A percentile compares a stretch with the other conserved stretches of the same genome.
phyloP scores from a whole-genome alignment of 2,329 filamentous ascomycete species.

The Monilinia fructigena region DNA sequence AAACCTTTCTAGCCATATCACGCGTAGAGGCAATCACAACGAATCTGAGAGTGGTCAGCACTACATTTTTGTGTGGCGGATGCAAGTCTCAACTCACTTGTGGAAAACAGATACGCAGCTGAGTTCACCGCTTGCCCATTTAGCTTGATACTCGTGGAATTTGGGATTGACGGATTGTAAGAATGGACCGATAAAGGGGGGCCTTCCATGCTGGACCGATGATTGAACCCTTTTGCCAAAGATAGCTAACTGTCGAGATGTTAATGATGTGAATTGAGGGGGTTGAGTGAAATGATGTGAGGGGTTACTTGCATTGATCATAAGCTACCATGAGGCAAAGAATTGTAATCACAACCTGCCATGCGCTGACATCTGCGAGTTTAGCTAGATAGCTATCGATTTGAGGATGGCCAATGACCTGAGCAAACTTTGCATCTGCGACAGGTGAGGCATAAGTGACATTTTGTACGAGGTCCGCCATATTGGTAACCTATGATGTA shows the following conservation, averaged over 20 bases:
- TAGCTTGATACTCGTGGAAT: conserved; percentile 85
- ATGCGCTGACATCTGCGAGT: conserved; percentile 47
- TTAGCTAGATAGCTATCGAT: conserved; percentile 32
- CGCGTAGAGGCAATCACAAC: conserved; percentile 94
- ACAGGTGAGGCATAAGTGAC: conserved; percentile 39
- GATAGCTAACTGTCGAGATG: conserved; percentile 62
- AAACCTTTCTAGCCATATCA: conserved; percentile 93
- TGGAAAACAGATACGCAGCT: conserved; percentile 99
- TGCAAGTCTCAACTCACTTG: conserved; percentile 64
- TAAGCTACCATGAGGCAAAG: conserved; percentile 73
- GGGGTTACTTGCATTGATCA: conserved; percentile 74
- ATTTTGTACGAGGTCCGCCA: conserved; percentile 31
- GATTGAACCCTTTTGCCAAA: conserved; percentile 72
- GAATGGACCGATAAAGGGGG: conserved; percentile 93
- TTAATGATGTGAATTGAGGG: conserved; percentile 20
- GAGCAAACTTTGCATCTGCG: conserved; percentile 37
- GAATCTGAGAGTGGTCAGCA: conserved; percentile 59
- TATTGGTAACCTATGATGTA: not conserved
- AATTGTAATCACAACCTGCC: conserved; percentile 68
- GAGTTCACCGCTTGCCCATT: conserved; percentile 87
- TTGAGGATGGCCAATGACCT: conserved; percentile 33
- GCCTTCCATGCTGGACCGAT: conserved; percentile 72
- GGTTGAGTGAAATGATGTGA: not conserved
- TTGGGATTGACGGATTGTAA: conserved; percentile 87
- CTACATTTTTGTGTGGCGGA: not conserved